phyloP scores from a whole-genome alignment of 257 asterid genomes.

The Solanum pennellii region DNA sequence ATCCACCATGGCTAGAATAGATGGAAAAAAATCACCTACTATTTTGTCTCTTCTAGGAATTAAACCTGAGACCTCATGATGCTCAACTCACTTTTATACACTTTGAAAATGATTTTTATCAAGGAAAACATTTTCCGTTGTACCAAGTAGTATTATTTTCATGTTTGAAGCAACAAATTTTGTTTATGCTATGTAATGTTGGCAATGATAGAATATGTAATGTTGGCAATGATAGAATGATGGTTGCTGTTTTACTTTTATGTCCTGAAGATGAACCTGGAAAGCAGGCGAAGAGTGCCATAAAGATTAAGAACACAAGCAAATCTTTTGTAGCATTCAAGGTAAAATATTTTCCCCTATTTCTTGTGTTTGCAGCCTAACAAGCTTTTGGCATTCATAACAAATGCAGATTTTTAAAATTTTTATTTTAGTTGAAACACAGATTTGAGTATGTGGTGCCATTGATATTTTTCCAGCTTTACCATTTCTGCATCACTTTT shows the following conservation, averaged over 20 bases:
- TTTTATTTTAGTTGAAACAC: neutral
- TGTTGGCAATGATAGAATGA: neutral
- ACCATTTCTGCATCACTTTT: neutral
- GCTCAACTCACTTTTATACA: neutral
- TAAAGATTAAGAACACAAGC: constrained; percentile 9
- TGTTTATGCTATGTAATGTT: constrained; percentile 1
- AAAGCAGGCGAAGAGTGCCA: constrained; percentile 13
- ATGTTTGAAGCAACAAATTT: neutral
- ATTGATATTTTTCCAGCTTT: neutral
- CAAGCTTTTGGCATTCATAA: neutral
- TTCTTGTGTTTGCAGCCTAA: neutral
- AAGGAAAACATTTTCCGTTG: neutral
- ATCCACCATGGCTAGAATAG: no score
- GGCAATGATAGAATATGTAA: neutral
- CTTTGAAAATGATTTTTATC: neutral
- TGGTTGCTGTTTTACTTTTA: neutral
- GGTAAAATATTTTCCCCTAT: neutral
- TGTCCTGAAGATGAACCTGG: constrained; percentile 16
- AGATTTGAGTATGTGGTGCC: neutral
- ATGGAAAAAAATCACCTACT: neutral
- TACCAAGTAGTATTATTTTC: neutral
- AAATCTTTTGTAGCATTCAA: constrained; percentile 10
- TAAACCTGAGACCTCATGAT: neutral
- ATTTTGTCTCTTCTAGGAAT: neutral
- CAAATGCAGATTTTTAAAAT: neutral